phyloP scores from a whole-genome alignment of 208 protist species.

The Leishmania mexicana region DNA sequence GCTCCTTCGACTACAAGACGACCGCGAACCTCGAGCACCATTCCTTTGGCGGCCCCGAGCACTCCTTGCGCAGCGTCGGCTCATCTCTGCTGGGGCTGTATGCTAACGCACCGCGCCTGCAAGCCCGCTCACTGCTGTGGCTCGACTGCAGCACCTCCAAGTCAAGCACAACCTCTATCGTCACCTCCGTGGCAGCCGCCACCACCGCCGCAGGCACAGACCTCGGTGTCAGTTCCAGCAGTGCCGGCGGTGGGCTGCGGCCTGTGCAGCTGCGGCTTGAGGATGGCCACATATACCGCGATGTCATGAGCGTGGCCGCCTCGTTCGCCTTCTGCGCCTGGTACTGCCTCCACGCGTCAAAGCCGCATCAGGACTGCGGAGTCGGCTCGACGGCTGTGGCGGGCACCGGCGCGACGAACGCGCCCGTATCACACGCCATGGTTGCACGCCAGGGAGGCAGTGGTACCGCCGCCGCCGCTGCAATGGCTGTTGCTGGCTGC shows the following conservation, averaged over 20 bases:
- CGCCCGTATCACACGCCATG: neutral
- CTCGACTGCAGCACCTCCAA: slow-evolving; percentile 5
- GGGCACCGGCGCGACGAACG: neutral
- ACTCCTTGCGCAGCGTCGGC: slow-evolving; percentile 21
- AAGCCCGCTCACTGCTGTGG: slow-evolving; percentile 11
- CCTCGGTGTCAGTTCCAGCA: neutral
- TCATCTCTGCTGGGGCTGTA: slow-evolving; percentile 11
- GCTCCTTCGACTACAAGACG: slow-evolving; percentile 40
- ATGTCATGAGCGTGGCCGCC: neutral
- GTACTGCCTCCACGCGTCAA: slow-evolving; percentile 53
- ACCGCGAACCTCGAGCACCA: slow-evolving; percentile 28
- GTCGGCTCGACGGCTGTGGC: neutral
- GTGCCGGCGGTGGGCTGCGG: neutral
- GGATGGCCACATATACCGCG: slow-evolving; percentile 7
- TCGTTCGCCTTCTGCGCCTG: slow-evolving; percentile 30
- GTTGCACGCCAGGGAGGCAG: neutral
- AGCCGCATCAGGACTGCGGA: slow-evolving; percentile 22
- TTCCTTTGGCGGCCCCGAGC: slow-evolving; percentile 24
- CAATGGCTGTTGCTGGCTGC: neutral
- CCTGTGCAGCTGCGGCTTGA: slow-evolving; percentile 7
- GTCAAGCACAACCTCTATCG: slow-evolving; percentile 20
- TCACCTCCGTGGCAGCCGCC: neutral
- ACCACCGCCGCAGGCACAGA: slow-evolving; percentile 5
- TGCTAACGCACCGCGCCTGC: slow-evolving; percentile 1
- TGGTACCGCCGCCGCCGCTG: neutral